Base-by-base conservation (phyloP, 169 alveolate genomes). In the Eimeria sp. region DNA sequence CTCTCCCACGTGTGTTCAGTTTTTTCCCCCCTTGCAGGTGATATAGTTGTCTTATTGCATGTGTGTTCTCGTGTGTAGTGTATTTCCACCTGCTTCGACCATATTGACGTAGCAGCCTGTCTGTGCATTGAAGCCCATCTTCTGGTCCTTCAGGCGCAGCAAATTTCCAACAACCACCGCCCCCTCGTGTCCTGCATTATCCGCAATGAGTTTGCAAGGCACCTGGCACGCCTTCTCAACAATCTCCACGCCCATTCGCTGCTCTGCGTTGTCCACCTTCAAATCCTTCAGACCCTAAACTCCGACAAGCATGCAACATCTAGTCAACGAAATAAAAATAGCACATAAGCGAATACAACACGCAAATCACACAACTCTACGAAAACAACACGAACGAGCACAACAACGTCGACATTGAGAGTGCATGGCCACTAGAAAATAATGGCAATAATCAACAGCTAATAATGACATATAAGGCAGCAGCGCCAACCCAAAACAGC, bases 171-270 rank as follows among this genome's bases (percentile, higher is more conserved):
- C 99, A 63, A 99, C 99, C 61, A 99, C 99, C 27, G 99, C 97
- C 84, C 99, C 99, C 97, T 99, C 99, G 97, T 98, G 98, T 82
- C 99, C 99, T 47, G 99, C 99, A 97, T 99, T 99, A 89, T 99
- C 98, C 20, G 99, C 99, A 80, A 99, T 99, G 73, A 99, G 98
- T 96, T 98, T 99, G 97, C 99, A 97, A 54, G 99, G 99, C 91
- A 99, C 99, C 98, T 98, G 98, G 98, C 99, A 98, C 3, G 99
- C 99, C 90, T 99, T 99, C 93, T 98, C 97, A 45, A 99, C 99
- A 65, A 99, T 99, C 97, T 99, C 97, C 75, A 99, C 99, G 67
- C 99, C 99, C 96, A 98, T 99, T 94, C 67, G 73, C 97, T 98
- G 99, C 97, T 99, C 99, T 88, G 98, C 98, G 96, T 99, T 99